Base-by-base conservation (phyloP, 805 yeast genomes). In the Candida jianshihensis region DNA sequence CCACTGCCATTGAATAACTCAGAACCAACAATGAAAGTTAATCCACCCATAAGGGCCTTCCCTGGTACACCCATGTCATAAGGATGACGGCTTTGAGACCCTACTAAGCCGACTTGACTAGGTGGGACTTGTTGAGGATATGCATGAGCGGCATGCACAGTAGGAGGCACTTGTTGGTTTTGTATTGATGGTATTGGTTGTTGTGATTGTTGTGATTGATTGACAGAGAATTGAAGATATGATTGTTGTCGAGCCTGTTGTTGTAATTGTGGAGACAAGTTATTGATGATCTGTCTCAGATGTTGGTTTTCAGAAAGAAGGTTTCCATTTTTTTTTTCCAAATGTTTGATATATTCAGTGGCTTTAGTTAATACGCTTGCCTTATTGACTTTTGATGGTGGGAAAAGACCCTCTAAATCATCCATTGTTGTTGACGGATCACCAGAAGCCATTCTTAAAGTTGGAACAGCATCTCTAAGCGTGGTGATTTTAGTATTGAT, bases 281-380 rank as follows among this genome's bases (percentile, higher is more conserved):
- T 37, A 4, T 35, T 25, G 5, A 49, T 13, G 17, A 46, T 26
- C 26, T 43, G 48, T 35, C 64, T 52, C 34, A 81, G 59, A 36
- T 71, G 71, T 27, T 68, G 63, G 37, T 78, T 64, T 54, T 83
- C 87, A 42, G 64, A 55, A 35, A 54, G 53, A 48, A 84, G 60
- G 25, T 61, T 55, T 4, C 57, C 55, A 48, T 81, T 82, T 42
- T 78, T 74, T 37, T 60, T 53, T 53, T 82, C 85, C 43, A 82
- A 62, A 53, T 80, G 85, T 48, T 68, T 64, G 48, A 82, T 82
- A 54, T 82, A 82, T 58, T 82, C 90, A 3, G 83, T 76, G 11
- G 86, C 82, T 51, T 82, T 82, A 26, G 83, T 67, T 35, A 82
- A 61, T n/a, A 82, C 80, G 18, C 79, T 78, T 7, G 87, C 89